Conservation (phyloP, 1,284 basidiomycete genomes). For the Mycena citricolor region DNA sequence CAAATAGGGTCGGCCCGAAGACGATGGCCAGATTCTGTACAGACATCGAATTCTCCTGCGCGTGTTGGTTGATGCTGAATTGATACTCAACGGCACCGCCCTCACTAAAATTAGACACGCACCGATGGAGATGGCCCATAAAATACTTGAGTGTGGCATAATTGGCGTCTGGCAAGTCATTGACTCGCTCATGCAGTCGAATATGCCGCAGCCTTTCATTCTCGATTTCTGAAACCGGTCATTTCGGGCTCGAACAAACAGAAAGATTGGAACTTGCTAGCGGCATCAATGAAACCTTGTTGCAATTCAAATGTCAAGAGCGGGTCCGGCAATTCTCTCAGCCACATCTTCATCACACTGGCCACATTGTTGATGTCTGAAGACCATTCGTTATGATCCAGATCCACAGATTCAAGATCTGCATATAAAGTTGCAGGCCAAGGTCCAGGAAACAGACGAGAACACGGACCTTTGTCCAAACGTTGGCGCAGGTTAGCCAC, state of each 20-base stretch:
- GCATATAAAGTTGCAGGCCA: conserved; percentile 17
- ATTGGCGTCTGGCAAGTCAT: conserved; percentile 96
- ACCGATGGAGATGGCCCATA: conserved; percentile 92
- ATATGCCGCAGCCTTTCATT: conserved; percentile 94
- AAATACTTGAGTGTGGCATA: conserved; percentile 97
- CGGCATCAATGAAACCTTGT: conserved; percentile 91
- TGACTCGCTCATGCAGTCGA: conserved; percentile 93
- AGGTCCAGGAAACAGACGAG: conserved; percentile 7
- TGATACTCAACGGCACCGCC: background rate
- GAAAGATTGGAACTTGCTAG: conserved; percentile 60
- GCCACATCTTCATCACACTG: conserved; percentile 93
- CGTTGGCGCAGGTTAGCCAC: conserved; percentile 82
- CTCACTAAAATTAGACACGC: conserved; percentile 22
- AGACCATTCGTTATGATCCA: conserved; percentile 87
- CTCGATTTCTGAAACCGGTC: conserved; percentile 70
- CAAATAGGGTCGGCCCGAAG: conserved; percentile 94
- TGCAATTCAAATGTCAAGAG: conserved; percentile 85
- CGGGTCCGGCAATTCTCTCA: conserved; percentile 95
- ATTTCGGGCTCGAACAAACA: conserved; percentile 4
- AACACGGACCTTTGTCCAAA: conserved; percentile 79
- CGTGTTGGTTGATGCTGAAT: conserved; percentile 70
- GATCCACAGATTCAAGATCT: conserved; percentile 86
- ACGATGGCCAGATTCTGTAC: conserved; percentile 94
- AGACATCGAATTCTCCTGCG: conserved; percentile 88
- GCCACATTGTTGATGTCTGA: conserved; percentile 96